phyloP scores from a whole-genome alignment of 2,329 filamentous ascomycete genomes.

The Penicillium verrucosum region DNA sequence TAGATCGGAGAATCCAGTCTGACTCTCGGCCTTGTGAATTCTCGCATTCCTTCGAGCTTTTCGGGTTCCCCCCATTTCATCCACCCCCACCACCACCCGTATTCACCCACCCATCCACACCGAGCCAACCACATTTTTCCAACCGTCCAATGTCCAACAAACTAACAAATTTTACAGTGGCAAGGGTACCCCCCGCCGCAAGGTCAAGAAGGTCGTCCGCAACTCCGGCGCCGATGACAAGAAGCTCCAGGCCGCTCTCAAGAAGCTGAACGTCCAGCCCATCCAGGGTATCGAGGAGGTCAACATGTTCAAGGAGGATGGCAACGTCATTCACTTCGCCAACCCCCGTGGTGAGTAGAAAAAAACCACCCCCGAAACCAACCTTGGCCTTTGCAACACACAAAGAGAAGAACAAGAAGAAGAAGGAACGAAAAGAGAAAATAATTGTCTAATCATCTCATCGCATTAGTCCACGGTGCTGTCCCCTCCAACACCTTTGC shows the following conservation, averaged over 20 bases:
- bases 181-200: conserved; percentile 96
- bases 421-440: not conserved
- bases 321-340: conserved; percentile 99
- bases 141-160: not conserved
- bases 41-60: conserved; percentile 3
- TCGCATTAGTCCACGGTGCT: conserved; percentile 77
- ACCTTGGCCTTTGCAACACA: not conserved
- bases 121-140: not conserved
- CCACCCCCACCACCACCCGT: not conserved
- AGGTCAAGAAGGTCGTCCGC: conserved; percentile 97
- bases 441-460: not conserved
- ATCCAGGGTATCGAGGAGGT: conserved; percentile 99
- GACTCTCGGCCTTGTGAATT: not conserved
- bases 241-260: conserved; percentile 95
- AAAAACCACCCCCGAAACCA: not conserved
- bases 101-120: not conserved
- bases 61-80: not conserved
- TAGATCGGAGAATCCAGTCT: not conserved
- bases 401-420: not conserved
- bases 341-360: conserved; percentile 81
- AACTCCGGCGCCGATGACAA: conserved; percentile 95
- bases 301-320: conserved; percentile 99
- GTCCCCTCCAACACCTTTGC: conserved; percentile 99
- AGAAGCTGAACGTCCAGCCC: conserved; percentile 99
- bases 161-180: conserved; percentile 56